Evolutionary conservation across 179 eudicot species (phyloP).

Genomic region (Camellia oleifera): DNA sequence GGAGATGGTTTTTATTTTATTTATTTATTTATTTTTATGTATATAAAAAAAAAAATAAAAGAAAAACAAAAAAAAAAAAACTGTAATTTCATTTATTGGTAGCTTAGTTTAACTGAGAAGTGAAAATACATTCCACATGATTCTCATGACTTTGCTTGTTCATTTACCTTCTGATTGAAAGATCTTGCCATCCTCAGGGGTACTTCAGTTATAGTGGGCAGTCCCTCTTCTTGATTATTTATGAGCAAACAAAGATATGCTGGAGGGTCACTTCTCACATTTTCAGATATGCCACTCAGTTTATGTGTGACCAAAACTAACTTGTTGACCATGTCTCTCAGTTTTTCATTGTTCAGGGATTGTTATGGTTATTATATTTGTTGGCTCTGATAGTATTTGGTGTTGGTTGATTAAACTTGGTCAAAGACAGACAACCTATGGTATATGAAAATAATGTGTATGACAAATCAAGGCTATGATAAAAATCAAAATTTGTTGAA

Average conservation of each 20-base stretch:
- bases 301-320: neutral
- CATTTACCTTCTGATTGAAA: neutral
- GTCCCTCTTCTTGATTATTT: neutral
- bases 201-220: neutral
- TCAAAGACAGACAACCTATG: neutral
- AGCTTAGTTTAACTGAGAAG: neutral
- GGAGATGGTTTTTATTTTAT: no score
- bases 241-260: neutral
- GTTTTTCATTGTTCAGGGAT: neutral
- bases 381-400: neutral
- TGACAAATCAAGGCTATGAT: neutral
- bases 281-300: neutral
- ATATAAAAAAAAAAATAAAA: no score
- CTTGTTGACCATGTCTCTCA: no score
- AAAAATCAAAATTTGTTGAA: neutral
- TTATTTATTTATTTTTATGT: neutral
- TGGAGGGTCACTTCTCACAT: neutral
- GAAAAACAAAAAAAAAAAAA: neutral
- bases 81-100: neutral
- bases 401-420: neutral
- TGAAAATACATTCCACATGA: neutral
- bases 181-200: neutral
- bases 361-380: neutral
- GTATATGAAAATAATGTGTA: neutral
- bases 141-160: neutral